These are phyloP conservation scores for Candida odintsovae DNA, from an alignment of 805 yeast genomes.

Conservation along the genomic window DNA sequence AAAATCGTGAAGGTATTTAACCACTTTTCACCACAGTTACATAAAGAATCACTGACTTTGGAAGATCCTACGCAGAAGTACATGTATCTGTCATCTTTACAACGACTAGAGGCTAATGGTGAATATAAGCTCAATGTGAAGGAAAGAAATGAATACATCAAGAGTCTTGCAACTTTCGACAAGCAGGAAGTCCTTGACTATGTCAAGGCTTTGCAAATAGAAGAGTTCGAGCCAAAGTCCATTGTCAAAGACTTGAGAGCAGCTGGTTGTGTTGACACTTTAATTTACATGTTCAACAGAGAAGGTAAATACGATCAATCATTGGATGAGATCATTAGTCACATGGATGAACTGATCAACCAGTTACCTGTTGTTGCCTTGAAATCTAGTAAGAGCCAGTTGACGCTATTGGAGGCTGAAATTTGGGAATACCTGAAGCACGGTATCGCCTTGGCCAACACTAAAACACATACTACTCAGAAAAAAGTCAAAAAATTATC, in stretches of 20 bases:
- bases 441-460: constrained; percentile 29
- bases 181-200: constrained; percentile 12
- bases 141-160: constrained; percentile 20
- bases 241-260: constrained; percentile 19
- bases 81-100: constrained; percentile 19
- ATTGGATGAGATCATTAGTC: constrained; percentile 17
- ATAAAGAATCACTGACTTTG: constrained; percentile 10
- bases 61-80: constrained; percentile 19
- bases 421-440: constrained; percentile 30
- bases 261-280: constrained; percentile 17
- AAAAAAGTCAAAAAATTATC: constrained; percentile 15
- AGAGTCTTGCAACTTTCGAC: constrained; percentile 12
- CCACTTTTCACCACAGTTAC: constrained; percentile 15
- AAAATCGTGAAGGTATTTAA: constrained; percentile 25
- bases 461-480: constrained; percentile 8
- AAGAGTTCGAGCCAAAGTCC: constrained; percentile 19
- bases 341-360: constrained; percentile 11
- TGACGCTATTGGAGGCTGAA: constrained; percentile 20
- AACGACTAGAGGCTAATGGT: constrained; percentile 18
- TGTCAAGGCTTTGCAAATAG: constrained; percentile 19
- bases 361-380: constrained; percentile 8
- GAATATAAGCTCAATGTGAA: constrained; percentile 7
- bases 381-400: constrained; percentile 10
- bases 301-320: constrained; percentile 15
- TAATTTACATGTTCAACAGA: constrained; percentile 18